phyloP scores from a whole-genome alignment of 306 rosid species.

The Bauhinia variegata region DNA sequence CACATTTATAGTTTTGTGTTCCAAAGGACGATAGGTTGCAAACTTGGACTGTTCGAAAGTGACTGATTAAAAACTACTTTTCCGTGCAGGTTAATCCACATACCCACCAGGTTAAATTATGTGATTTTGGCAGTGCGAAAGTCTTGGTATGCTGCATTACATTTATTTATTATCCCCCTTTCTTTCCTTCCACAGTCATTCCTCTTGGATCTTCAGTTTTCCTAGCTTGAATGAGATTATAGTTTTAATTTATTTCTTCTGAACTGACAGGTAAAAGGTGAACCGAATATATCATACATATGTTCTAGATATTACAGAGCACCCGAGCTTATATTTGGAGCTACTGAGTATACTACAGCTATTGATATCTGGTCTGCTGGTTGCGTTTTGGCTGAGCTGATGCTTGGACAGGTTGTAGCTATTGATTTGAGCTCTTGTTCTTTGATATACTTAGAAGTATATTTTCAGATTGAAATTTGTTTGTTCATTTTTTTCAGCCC shows the following conservation, averaged over 20 bases:
- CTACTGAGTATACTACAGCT: conserved; percentile 92
- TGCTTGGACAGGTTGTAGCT: conserved; percentile 88
- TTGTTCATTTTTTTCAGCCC: conserved; percentile 55
- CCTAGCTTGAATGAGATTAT: background rate
- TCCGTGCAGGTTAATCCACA: conserved; percentile 88
- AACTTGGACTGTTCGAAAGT: background rate
- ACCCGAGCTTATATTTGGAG: conserved; percentile 98
- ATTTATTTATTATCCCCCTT: background rate
- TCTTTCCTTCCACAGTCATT: background rate
- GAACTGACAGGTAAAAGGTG: conserved; percentile 81
- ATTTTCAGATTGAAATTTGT: conserved; percentile 18
- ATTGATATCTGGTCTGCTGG: conserved; percentile 98
- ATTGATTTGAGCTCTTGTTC: conserved; percentile 4
- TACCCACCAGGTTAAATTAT: conserved; percentile 93
- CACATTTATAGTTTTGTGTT: conserved; percentile 12
- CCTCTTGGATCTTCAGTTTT: conserved; percentile 19
- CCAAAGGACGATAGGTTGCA: conserved; percentile 12
- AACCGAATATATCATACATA: conserved; percentile 94
- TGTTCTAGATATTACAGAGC: conserved; percentile 97
- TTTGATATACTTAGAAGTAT: conserved; percentile 5
- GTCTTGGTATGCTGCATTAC: conserved; percentile 70
- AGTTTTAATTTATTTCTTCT: conserved; percentile 22
- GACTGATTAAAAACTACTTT: conserved; percentile 16
- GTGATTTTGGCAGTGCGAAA: conserved; percentile 98
- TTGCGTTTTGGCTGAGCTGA: conserved; percentile 92